Evolutionary conservation across 2,329 filamentous ascomycete genomes (phyloP).

Genomic region (Penicillium sp.): DNA sequence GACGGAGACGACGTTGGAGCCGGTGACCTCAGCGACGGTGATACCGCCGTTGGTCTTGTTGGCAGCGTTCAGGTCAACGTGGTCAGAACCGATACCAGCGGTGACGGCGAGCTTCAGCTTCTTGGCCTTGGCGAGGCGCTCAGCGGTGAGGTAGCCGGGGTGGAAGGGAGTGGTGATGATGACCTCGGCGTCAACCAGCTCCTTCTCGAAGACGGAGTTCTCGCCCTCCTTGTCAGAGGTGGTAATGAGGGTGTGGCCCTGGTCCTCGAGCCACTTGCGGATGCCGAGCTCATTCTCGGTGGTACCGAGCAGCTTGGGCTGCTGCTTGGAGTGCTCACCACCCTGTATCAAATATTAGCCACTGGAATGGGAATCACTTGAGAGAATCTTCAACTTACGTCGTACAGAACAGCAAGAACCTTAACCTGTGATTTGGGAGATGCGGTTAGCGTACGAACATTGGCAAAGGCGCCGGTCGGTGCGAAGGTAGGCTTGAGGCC

Average conservation of each 20-base stretch:
- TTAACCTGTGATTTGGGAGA: constrained; percentile 77
- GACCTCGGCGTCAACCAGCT: constrained; percentile 93
- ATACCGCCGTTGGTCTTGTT: constrained; percentile 98
- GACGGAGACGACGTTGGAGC: constrained; percentile 96
- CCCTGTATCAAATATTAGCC: constrained; percentile 45
- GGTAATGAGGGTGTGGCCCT: constrained; percentile 93
- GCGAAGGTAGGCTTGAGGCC: constrained; percentile 31
- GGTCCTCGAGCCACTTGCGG: constrained; percentile 94
- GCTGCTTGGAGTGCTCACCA: constrained; percentile 78
- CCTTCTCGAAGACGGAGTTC: constrained; percentile 87
- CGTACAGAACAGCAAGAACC: constrained; percentile 89
- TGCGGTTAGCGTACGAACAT: constrained; percentile 59
- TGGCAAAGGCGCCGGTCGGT: constrained; percentile 41
- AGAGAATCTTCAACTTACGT: constrained; percentile 53
- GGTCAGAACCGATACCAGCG: constrained; percentile 95
- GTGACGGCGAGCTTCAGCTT: constrained; percentile 97
- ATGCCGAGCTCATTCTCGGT: constrained; percentile 98
- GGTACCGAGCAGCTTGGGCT: constrained; percentile 83
- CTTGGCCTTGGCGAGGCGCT: constrained; percentile 96
- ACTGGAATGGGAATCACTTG: background rate
- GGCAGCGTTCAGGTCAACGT: constrained; percentile 92
- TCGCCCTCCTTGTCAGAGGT: constrained; percentile 97
- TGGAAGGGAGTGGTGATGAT: constrained; percentile 99
- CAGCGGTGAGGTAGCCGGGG: constrained; percentile 92
- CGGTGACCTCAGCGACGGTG: constrained; percentile 96